These are phyloP conservation scores for Cutaneotrichosporon cyanovorans DNA, from an alignment of 1,284 basidiomycete species.

Conservation along the genomic window DNA sequence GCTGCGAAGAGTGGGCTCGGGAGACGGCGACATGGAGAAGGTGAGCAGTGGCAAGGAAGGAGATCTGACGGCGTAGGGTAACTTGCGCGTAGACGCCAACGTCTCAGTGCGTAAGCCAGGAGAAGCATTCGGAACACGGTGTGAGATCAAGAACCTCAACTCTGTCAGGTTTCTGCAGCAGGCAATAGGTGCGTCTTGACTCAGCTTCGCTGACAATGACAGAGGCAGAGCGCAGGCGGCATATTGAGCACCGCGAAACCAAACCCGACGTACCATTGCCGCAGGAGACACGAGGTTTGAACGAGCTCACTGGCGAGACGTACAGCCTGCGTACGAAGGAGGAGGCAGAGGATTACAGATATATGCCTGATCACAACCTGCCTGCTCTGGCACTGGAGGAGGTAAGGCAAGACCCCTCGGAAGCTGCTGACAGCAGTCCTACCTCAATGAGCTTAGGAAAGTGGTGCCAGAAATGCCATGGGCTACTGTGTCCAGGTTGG, in stretches of 20 bases:
- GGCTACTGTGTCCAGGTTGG: constrained; percentile 57
- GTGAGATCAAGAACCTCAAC: constrained; percentile 97
- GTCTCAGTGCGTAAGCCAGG: constrained; percentile 72
- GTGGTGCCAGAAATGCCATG: constrained; percentile 73
- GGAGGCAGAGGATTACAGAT: constrained; percentile 89
- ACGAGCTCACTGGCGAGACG: constrained; percentile 74
- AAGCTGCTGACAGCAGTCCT: constrained; percentile 48
- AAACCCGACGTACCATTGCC: constrained; percentile 27
- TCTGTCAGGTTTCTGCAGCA: constrained; percentile 77
- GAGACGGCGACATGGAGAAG: constrained; percentile 96
- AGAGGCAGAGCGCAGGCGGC: constrained; percentile 47
- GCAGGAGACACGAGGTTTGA: constrained; percentile 88
- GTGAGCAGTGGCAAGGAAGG: constrained; percentile 46
- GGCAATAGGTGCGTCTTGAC: constrained; percentile 63
- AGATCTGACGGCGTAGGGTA: constrained; percentile 56
- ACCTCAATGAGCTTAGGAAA: constrained; percentile 54
- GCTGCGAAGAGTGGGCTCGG: constrained; percentile 73
- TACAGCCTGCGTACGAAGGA: constrained; percentile 81
- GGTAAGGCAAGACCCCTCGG: constrained; percentile 16
- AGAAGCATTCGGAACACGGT: constrained; percentile 68
- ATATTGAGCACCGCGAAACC: constrained; percentile 35
- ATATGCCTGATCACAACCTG: constrained; percentile 96
- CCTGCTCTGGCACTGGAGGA: constrained; percentile 62
- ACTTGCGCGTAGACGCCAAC: constrained; percentile 90
- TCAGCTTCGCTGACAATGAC: constrained; percentile 49